phyloP scores from a whole-genome alignment of 306 rosid species.

The Vigna hirtella region DNA sequence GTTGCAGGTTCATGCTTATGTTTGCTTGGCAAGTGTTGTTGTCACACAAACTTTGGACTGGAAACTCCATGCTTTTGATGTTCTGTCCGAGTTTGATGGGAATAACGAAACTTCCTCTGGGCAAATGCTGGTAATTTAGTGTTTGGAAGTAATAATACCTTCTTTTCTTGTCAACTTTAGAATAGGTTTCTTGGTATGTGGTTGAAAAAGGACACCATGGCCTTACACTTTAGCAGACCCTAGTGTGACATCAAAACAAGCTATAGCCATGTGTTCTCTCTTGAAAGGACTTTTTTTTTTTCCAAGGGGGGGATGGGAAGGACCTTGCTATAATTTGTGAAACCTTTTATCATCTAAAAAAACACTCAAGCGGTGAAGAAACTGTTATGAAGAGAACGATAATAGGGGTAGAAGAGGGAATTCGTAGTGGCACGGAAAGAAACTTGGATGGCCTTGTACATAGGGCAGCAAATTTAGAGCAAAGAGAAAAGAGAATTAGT shows the following conservation, averaged over 20 bases:
- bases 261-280: conserved; percentile 33
- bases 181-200: conserved; percentile 8
- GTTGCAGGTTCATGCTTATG: conserved; percentile 90
- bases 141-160: conserved; percentile 38
- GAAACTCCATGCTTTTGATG: conserved; percentile 99
- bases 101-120: conserved; percentile 73
- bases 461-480: too few species aligned
- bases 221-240: conserved; percentile 18
- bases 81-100: conserved; percentile 87
- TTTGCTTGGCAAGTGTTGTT: conserved; percentile 94
- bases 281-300: conserved; percentile 22
- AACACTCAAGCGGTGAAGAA: conserved; percentile 22
- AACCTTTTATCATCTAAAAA: conserved; percentile 13
- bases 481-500: too few species aligned
- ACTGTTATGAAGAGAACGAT: too few species aligned
- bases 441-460: too few species aligned
- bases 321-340: conserved; percentile 23
- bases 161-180: background rate
- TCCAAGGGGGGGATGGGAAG: background rate
- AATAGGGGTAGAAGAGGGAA: too few species aligned
- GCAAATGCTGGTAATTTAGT: conserved; percentile 82
- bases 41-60: conserved; percentile 97
- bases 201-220: conserved; percentile 16
- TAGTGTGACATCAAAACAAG: conserved; percentile 29
- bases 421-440: too few species aligned